phyloP scores from a whole-genome alignment of 2,329 filamentous ascomycete species.

The Fusarium albosuccineum region DNA sequence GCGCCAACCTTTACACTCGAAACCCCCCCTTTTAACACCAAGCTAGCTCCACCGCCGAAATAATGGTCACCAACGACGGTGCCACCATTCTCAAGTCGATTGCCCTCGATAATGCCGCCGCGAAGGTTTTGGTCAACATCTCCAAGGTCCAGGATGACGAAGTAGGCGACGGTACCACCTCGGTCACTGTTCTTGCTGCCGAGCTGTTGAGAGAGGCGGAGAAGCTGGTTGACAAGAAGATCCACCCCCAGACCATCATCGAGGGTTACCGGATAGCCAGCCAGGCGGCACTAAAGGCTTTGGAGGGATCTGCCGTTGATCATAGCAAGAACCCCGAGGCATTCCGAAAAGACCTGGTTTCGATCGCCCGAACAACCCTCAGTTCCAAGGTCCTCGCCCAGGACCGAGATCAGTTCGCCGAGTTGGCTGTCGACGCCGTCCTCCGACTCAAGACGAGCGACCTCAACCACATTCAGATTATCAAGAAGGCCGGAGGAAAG shows the following conservation, averaged over 20 bases:
- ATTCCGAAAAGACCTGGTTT: slow-evolving; percentile 89
- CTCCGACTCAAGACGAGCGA: slow-evolving; percentile 91
- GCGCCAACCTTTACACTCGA: slow-evolving; percentile 24
- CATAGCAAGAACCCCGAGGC: slow-evolving; percentile 85
- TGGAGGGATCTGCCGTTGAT: slow-evolving; percentile 88
- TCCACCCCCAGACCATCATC: slow-evolving; percentile 99
- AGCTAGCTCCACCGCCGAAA: slow-evolving; percentile 88
- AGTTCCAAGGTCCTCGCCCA: slow-evolving; percentile 98
- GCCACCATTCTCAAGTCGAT: slow-evolving; percentile 99
- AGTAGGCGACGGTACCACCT: slow-evolving; percentile 97
- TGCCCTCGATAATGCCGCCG: slow-evolving; percentile 96
- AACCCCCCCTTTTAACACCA: slow-evolving; percentile 39
- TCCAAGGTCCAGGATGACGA: slow-evolving; percentile 99
- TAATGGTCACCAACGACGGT: slow-evolving; percentile 99
- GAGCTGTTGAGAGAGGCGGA: slow-evolving; percentile 97
- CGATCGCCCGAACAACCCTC: slow-evolving; percentile 93
- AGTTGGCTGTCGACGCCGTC: slow-evolving; percentile 91
- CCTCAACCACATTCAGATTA: slow-evolving; percentile 97
- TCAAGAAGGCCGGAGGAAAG: slow-evolving; percentile 99
- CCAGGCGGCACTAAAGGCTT: slow-evolving; percentile 83
- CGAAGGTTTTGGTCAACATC: slow-evolving; percentile 98
- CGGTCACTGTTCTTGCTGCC: slow-evolving; percentile 94
- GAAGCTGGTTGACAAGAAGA: slow-evolving; percentile 97
- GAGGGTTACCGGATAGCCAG: slow-evolving; percentile 99
- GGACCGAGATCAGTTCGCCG: slow-evolving; percentile 91